Percentiles rank a stretch among this genome's conserved stretches.
Conservation (phyloP, 2,329 filamentous ascomycete genomes). For the Lasiodiplodia sp. region DNA sequence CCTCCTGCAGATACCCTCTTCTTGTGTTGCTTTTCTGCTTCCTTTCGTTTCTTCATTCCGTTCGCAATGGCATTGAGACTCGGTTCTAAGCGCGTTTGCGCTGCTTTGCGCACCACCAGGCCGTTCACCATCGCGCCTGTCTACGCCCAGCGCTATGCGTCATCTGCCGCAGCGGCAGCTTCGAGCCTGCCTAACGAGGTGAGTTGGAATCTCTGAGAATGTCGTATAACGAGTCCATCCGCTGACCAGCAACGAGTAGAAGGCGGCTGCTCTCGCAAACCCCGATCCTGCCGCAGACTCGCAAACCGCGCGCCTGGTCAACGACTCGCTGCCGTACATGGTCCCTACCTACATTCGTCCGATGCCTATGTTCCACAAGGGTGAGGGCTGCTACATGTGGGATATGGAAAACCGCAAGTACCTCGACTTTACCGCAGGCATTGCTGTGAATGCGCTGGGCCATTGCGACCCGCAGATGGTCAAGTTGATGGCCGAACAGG, state of each 20-base stretch:
- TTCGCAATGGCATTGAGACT: slow-evolving; percentile 28
- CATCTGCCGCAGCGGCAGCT: slow-evolving; percentile 46
- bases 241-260: slow-evolving; percentile 34
- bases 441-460: slow-evolving; percentile 91
- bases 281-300: slow-evolving; percentile 78
- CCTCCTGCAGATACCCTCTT: slow-evolving; percentile 1
- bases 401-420: slow-evolving; percentile 90
- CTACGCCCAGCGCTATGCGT: slow-evolving; percentile 43
- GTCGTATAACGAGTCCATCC: neutral
- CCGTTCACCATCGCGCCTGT: slow-evolving; percentile 13
- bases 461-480: slow-evolving; percentile 85
- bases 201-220: slow-evolving; percentile 24
- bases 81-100: slow-evolving; percentile 32
- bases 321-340: slow-evolving; percentile 85
- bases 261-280: slow-evolving; percentile 61
- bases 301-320: slow-evolving; percentile 75
- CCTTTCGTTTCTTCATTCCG: neutral
- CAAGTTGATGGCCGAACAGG: slow-evolving; percentile 77
- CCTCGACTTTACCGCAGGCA: slow-evolving; percentile 93
- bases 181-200: slow-evolving; percentile 53
- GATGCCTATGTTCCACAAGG: slow-evolving; percentile 86
- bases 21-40: neutral
- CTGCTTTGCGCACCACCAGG: slow-evolving; percentile 33
- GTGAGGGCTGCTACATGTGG: slow-evolving; percentile 86
- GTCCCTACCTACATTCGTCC: slow-evolving; percentile 94